phyloP scores from a whole-genome alignment of 1,284 basidiomycete genomes.

The Grifola frondosa region DNA sequence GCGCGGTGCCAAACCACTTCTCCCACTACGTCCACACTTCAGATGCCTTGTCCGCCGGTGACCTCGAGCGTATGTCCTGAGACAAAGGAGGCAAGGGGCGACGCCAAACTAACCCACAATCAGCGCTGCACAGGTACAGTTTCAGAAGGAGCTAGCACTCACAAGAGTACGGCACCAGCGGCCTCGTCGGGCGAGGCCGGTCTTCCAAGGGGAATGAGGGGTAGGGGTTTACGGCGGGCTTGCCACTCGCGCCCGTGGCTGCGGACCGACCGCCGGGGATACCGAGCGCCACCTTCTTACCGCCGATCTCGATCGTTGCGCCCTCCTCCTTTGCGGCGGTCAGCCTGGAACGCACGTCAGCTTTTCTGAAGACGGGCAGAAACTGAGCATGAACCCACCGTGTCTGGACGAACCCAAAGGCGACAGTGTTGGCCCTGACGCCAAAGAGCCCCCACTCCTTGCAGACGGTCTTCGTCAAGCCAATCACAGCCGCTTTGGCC shows the following conservation, averaged over 20 bases:
- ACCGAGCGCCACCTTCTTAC: slow-evolving; percentile 82
- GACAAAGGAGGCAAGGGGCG: slow-evolving; percentile 78
- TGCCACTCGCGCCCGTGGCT: slow-evolving; percentile 27
- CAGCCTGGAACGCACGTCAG: slow-evolving; percentile 26
- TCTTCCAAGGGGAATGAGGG: slow-evolving; percentile 72
- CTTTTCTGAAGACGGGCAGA: not conserved
- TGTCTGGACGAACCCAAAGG: slow-evolving; percentile 76
- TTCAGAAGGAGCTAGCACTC: slow-evolving; percentile 31
- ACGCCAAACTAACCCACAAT: slow-evolving; percentile 54
- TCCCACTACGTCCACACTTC: slow-evolving; percentile 13
- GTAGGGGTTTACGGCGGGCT: slow-evolving; percentile 30
- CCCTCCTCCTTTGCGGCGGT: slow-evolving; percentile 71
- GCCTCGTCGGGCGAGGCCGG: slow-evolving; percentile 79
- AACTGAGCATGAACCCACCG: slow-evolving; percentile 39
- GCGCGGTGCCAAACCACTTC: not conserved
- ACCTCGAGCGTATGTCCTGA: slow-evolving; percentile 82
- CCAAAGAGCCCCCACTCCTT: slow-evolving; percentile 88
- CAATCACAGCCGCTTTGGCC: slow-evolving; percentile 75
- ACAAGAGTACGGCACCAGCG: slow-evolving; percentile 72
- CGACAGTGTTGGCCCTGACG: slow-evolving; percentile 80
- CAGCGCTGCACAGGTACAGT: not conserved
- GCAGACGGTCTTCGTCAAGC: slow-evolving; percentile 81
- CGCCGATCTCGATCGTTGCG: slow-evolving; percentile 74
- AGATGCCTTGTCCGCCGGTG: slow-evolving; percentile 75
- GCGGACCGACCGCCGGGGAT: slow-evolving; percentile 58